Evolutionary conservation across 148 eudicot species (phyloP), one percentile per base, ranked within the genome.

Genomic region (Suaeda aralocaspica): DNA sequence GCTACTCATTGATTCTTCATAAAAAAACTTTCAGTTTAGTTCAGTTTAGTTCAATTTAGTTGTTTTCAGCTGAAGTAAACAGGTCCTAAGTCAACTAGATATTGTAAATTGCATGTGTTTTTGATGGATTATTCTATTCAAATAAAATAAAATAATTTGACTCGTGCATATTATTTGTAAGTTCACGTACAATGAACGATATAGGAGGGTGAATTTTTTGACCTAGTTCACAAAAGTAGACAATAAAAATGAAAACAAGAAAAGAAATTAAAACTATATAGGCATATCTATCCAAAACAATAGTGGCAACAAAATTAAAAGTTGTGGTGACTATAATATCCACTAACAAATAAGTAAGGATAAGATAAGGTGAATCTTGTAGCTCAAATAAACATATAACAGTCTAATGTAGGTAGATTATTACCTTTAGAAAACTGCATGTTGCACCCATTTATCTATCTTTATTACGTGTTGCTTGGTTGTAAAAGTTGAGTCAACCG

Each of bases 401-500:
- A 36, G 8, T 36, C n/a, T n/a, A n/a, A n/a, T n/a, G n/a, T n/a
- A n/a, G n/a, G n/a, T 36, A 22, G 2, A n/a, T n/a, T n/a, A 6
- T 59, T 6, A 16, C 64, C 70, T 72, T 72, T 53, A 41, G 9
- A 64, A 55, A 65, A 42, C 34, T 68, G 62, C 60, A 74, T 66
- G 58, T 74, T 57, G 9, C 18, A 1, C 12, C 52, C 53, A 25
- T n/a, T n/a, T n/a, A n/a, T n/a, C n/a, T n/a, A n/a, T 50, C 73
- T 75, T 75, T 75, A 69, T 69, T 75, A 69, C 78, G 78, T 75
- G 78, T 69, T 51, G 34, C 74, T 69, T 62, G 18, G 48, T 28
- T 75, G 78, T 69, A 52, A 75, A 74, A 48, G 70, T 46, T 13
- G 14, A 2, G 25, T 71, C 58, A 12, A 5, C n/a, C 26, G 8